These are phyloP conservation scores for Vitis cinerea DNA, from an alignment of 164 flowering plant genomes.

Conservation along the genomic window DNA sequence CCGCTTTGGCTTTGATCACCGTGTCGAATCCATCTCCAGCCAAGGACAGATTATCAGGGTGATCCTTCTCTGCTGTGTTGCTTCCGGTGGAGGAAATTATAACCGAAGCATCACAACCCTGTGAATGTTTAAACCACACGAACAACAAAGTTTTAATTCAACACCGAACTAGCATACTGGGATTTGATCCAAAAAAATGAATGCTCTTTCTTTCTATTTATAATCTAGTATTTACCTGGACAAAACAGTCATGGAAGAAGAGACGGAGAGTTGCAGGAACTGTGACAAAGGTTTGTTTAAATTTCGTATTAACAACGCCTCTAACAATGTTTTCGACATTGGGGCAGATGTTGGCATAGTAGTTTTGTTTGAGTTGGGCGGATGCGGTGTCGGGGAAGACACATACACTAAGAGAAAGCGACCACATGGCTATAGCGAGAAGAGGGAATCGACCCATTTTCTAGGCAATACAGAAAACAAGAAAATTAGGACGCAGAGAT, in stretches of 20 bases:
- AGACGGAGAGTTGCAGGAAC: constrained; percentile 77
- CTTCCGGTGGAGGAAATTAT: constrained; percentile 43
- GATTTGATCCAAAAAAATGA: background rate
- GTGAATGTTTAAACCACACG: background rate
- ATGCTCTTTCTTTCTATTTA: background rate
- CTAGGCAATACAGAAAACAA: too few species aligned
- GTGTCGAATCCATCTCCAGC: constrained; percentile 95
- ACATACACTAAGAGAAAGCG: constrained; percentile 22
- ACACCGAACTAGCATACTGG: background rate
- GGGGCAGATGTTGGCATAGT: constrained; percentile 66
- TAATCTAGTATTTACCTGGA: constrained; percentile 37
- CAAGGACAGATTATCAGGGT: constrained; percentile 68
- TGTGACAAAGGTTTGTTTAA: constrained; percentile 74
- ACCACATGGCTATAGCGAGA: constrained; percentile 8
- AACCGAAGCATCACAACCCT: constrained; percentile 91
- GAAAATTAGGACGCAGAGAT: too few species aligned
- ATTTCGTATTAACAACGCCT: constrained; percentile 49
- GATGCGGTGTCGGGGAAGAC: constrained; percentile 29
- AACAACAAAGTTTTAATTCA: background rate
- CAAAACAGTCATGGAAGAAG: constrained; percentile 90
- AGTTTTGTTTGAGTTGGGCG: constrained; percentile 57
- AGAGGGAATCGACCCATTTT: constrained; percentile 28
- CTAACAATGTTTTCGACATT: constrained; percentile 72
- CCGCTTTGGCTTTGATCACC: constrained; percentile 82
- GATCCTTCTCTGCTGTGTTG: constrained; percentile 80